A percentile compares a stretch with the other conserved stretches of the same genome.
Conservation (phyloP, 495 filamentous ascomycete genomes). For the Glarea lozoyensis region DNA sequence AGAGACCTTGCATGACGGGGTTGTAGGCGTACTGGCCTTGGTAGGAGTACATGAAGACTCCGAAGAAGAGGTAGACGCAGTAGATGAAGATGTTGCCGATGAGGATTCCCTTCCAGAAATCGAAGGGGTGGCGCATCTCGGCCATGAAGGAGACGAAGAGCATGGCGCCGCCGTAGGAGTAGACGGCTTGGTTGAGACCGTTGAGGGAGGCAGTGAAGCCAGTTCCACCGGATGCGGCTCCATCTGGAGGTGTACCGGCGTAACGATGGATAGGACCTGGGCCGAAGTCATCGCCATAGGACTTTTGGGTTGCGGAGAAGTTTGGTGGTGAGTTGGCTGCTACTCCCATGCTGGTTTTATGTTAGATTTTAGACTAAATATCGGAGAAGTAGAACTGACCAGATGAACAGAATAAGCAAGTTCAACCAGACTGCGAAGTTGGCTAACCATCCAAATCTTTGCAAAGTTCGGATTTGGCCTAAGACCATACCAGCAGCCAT, state of each 20-base stretch:
- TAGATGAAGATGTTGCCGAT: constrained; percentile 48
- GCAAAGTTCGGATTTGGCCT: constrained; percentile 46
- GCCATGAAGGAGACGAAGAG: constrained; percentile 60
- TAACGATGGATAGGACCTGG: constrained; percentile 23
- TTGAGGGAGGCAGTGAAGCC: constrained; percentile 38
- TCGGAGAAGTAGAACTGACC: not conserved
- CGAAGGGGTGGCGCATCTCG: constrained; percentile 54
- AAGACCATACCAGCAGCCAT: constrained; percentile 23
- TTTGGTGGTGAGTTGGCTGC: constrained; percentile 41
- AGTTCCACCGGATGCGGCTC: constrained; percentile 16
- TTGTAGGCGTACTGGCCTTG: constrained; percentile 51
- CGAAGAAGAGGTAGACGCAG: constrained; percentile 37
- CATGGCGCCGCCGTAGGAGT: constrained; percentile 50
- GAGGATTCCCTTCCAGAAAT: constrained; percentile 55
- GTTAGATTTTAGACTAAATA: not conserved
- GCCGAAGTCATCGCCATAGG: constrained; percentile 15
- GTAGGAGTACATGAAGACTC: constrained; percentile 44
- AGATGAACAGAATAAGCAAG: constrained; percentile 33
- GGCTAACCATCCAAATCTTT: constrained; percentile 47
- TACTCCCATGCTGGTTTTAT: constrained; percentile 36
- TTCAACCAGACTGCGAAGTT: constrained; percentile 50
- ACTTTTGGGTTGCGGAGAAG: constrained; percentile 26
- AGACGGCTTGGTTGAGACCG: constrained; percentile 49
- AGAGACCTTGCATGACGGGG: constrained; percentile 42
- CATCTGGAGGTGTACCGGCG: constrained; percentile 23